Conservation (phyloP, 257 asterid genomes). For the Solanum sejunctum region DNA sequence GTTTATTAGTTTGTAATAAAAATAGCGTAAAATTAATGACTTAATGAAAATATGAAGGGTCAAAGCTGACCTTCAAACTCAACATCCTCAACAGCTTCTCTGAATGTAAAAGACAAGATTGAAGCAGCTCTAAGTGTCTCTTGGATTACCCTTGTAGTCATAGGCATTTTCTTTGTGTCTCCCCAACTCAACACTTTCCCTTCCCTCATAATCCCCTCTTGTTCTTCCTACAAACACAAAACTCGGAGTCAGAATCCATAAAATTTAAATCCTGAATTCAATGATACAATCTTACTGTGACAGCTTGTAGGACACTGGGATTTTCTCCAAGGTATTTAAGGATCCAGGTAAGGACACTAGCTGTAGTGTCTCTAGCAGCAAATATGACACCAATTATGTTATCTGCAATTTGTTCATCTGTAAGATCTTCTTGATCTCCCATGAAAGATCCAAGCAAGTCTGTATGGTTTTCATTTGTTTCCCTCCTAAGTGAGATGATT, state of each 20-base stretch:
- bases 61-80: conserved; percentile 50
- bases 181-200: conserved; percentile 32
- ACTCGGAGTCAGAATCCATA: background rate
- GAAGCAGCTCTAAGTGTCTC: conserved; percentile 77
- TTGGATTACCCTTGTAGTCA: conserved; percentile 56
- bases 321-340: conserved; percentile 67
- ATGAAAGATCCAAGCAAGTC: conserved; percentile 64
- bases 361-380: conserved; percentile 76
- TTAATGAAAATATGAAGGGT: background rate
- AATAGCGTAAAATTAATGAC: too few relatives aligned
- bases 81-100: conserved; percentile 80
- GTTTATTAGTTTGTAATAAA: background rate
- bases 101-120: conserved; percentile 55
- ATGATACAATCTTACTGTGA: conserved; percentile 38
- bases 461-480: conserved; percentile 19
- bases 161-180: conserved; percentile 62
- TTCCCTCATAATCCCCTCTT: conserved; percentile 39
- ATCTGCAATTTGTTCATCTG: conserved; percentile 64
- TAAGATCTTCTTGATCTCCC: conserved; percentile 48
- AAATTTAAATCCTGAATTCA: background rate
- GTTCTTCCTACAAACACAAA: conserved; percentile 43
- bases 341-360: conserved; percentile 70
- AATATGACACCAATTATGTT: conserved; percentile 64
- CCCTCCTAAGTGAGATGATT: conserved; percentile 31
- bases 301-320: conserved; percentile 52